phyloP scores from a whole-genome alignment of 371 early-diverging fungal species.

The Catenaria anguillulae region DNA sequence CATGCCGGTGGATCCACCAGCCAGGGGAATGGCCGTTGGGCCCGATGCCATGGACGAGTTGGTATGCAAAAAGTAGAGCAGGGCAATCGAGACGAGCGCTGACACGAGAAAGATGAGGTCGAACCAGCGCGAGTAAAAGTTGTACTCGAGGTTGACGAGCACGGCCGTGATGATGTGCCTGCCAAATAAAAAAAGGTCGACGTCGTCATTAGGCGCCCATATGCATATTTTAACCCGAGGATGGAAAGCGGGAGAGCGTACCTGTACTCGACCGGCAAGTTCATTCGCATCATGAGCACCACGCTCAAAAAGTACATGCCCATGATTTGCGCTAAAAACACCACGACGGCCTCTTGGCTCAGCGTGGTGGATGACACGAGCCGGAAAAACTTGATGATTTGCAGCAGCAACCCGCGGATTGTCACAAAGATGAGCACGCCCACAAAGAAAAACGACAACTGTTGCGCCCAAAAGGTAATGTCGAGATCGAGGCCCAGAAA shows the following conservation, averaged over 20 bases:
- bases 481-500: conserved; percentile 50
- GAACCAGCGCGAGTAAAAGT: conserved; percentile 84
- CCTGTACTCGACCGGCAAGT: conserved; percentile 66
- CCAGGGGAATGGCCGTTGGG: no score
- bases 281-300: conserved; percentile 78
- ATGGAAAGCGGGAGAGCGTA: conserved; percentile 8
- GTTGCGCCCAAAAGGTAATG: conserved; percentile 70
- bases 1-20: no score
- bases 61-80: conserved; percentile 48
- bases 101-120: conserved; percentile 78
- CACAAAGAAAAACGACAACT: conserved; percentile 76
- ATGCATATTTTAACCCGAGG: background rate
- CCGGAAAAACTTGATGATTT: conserved; percentile 60
- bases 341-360: conserved; percentile 48
- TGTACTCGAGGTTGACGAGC: conserved; percentile 53
- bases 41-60: no score
- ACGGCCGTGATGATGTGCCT: conserved; percentile 63
- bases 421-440: conserved; percentile 73
- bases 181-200: no score
- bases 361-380: conserved; percentile 39
- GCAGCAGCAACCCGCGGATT: conserved; percentile 66
- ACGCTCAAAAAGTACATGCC: conserved; percentile 82
- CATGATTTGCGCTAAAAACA: conserved; percentile 74
- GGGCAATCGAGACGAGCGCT: conserved; percentile 42
- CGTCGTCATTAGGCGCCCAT: background rate